Percentiles rank a stretch among this genome's conserved stretches.
Evolutionary conservation across 192 early-diverging fungal species (phyloP).

Genomic region (Coemansia asiatica): DNA sequence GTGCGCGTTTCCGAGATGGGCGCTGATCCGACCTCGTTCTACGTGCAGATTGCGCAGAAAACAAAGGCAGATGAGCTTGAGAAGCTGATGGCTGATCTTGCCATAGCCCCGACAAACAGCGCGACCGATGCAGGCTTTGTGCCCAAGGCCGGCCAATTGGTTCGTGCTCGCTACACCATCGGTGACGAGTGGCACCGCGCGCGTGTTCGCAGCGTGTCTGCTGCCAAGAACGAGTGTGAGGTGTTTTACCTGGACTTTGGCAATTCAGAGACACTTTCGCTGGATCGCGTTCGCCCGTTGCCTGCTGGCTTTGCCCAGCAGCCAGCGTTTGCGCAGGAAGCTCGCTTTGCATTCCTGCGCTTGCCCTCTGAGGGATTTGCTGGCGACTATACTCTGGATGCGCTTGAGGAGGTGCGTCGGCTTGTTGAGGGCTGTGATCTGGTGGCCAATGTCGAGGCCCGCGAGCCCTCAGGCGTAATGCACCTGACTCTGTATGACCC

Average conservation of each 20-base stretch:
- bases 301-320: conserved; percentile 68
- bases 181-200: conserved; percentile 93
- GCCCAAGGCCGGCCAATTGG: conserved; percentile 70
- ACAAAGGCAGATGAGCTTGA: conserved; percentile 68
- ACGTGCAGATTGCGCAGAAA: conserved; percentile 62
- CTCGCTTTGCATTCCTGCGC: conserved; percentile 78
- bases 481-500: conserved; percentile 72
- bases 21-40: conserved; percentile 59
- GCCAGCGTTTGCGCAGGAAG: conserved; percentile 78
- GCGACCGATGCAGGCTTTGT: conserved; percentile 44
- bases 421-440: conserved; percentile 63
- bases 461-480: conserved; percentile 55
- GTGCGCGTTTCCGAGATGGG: conserved; percentile 69
- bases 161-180: conserved; percentile 82
- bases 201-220: conserved; percentile 64
- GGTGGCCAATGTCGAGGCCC: conserved; percentile 74
- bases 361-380: conserved; percentile 57
- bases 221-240: conserved; percentile 59
- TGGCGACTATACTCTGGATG: conserved; percentile 76
- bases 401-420: conserved; percentile 69
- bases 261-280: conserved; percentile 79
- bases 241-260: conserved; percentile 95
- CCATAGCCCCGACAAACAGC: conserved; percentile 58
- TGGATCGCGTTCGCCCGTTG: conserved; percentile 72
- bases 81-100: conserved; percentile 80